phyloP scores from a whole-genome alignment of 2,329 filamentous ascomycete species.

The Aspergillus sp. region DNA sequence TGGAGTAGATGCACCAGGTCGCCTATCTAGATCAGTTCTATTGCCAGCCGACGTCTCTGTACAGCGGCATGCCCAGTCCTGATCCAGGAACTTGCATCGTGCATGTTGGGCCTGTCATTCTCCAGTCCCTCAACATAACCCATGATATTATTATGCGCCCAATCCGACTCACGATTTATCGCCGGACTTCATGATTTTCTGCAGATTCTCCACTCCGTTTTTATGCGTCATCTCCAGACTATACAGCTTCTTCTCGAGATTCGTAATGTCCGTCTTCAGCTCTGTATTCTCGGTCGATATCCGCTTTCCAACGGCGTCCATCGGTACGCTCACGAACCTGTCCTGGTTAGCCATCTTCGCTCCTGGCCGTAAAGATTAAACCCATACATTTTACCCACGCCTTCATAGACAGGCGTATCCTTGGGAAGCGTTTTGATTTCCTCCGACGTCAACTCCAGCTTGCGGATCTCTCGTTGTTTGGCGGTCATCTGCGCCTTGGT shows the following conservation, averaged over 20 bases:
- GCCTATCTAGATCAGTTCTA: not conserved
- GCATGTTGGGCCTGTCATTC: not conserved
- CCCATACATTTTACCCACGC: conserved; percentile 91
- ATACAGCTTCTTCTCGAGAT: conserved; percentile 81
- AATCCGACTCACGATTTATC: conserved; percentile 29
- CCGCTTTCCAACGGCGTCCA: conserved; percentile 70
- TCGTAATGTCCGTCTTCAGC: conserved; percentile 73
- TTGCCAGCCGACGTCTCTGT: not conserved
- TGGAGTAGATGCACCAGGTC: too few relatives aligned
- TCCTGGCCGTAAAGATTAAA: not conserved
- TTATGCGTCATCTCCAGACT: conserved; percentile 94
- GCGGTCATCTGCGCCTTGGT: conserved; percentile 79
- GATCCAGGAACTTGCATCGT: not conserved
- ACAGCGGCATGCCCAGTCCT: not conserved
- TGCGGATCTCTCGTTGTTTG: conserved; percentile 84
- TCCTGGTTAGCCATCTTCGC: conserved; percentile 4
- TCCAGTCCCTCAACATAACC: not conserved
- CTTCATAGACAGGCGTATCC: conserved; percentile 84
- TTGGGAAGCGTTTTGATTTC: conserved; percentile 76
- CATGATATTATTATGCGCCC: not conserved
- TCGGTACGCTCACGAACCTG: conserved; percentile 85
- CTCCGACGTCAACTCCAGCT: conserved; percentile 80
- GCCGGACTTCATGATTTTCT: conserved; percentile 73
- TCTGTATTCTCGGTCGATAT: conserved; percentile 72
- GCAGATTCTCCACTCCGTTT: conserved; percentile 88